Conservation (phyloP, 257 asterid species). For the Petrea volubilis region DNA sequence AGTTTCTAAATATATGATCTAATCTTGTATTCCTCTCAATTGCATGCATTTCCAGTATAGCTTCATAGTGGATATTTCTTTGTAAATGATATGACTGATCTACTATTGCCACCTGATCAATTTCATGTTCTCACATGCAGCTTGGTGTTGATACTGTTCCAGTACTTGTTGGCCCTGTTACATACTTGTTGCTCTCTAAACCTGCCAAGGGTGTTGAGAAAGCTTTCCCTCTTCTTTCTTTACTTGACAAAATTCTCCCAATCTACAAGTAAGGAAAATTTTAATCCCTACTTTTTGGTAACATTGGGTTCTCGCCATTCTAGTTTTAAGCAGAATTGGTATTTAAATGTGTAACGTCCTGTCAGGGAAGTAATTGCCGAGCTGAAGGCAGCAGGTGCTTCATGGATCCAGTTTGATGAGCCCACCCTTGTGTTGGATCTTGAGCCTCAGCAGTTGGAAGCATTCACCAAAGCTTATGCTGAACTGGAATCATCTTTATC, state of each 20-base stretch:
- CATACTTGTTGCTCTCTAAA: neutral
- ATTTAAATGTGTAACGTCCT: slow-evolving; percentile 8
- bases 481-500: slow-evolving; percentile 68
- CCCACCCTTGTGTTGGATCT: slow-evolving; percentile 89
- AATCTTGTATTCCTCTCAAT: neutral
- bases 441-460: slow-evolving; percentile 81
- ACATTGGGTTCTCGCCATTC: neutral
- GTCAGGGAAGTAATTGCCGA: slow-evolving; percentile 90
- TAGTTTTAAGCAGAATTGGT: neutral
- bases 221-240: slow-evolving; percentile 53
- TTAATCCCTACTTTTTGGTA: neutral
- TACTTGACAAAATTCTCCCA: slow-evolving; percentile 89
- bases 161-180: neutral
- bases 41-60: neutral
- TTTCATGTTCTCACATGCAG: slow-evolving; percentile 39
- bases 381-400: slow-evolving; percentile 94
- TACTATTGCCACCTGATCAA: slow-evolving; percentile 13
- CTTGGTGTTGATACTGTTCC: slow-evolving; percentile 48
- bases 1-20: neutral
- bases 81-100: neutral
- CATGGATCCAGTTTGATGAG: slow-evolving; percentile 95
- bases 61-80: neutral
- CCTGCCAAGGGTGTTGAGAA: slow-evolving; percentile 7
- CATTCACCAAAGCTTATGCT: slow-evolving; percentile 83
- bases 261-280: slow-evolving; percentile 66